A percentile compares a stretch with the other conserved stretches of the same genome.
These are phyloP conservation scores for Trichoderma pleuroti DNA, from an alignment of 2,329 filamentous ascomycete species.

Conservation along the genomic window DNA sequence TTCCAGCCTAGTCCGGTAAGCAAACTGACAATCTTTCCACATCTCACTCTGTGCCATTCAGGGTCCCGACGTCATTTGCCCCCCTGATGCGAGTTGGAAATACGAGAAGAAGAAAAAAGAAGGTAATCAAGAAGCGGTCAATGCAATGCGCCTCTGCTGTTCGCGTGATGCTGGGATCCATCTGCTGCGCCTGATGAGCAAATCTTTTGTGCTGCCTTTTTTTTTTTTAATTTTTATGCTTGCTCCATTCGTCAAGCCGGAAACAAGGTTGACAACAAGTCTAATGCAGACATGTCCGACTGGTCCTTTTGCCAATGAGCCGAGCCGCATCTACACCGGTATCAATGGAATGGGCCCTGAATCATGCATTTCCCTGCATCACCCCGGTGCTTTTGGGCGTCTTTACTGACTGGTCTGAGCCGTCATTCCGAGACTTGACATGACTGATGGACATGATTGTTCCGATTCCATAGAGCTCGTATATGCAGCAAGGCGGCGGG, in stretches of 20 bases:
- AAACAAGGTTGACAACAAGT: constrained; percentile 1
- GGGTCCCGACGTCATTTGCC: neutral
- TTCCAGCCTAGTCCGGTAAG: neutral
- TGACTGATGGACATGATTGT: neutral
- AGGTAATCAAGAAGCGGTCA: neutral
- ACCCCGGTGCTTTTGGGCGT: neutral
- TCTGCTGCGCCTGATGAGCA: neutral
- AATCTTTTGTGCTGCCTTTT: neutral
- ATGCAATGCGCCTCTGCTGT: neutral
- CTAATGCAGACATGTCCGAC: neutral
- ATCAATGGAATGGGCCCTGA: neutral
- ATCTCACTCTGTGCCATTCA: neutral
- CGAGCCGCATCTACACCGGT: neutral
- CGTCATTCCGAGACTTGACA: neutral
- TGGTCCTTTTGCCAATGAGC: neutral
- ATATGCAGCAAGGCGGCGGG: neutral
- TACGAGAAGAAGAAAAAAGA: neutral
- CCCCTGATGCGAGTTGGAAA: neutral
- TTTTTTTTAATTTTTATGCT: neutral
- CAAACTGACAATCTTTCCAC: neutral
- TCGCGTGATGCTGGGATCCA: neutral
- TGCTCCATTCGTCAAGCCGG: neutral
- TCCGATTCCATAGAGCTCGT: neutral
- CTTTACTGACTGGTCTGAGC: neutral
- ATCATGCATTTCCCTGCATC: neutral